Conservation (phyloP, 176 grass and related monocot species). For the Paspalum vaginatum region DNA sequence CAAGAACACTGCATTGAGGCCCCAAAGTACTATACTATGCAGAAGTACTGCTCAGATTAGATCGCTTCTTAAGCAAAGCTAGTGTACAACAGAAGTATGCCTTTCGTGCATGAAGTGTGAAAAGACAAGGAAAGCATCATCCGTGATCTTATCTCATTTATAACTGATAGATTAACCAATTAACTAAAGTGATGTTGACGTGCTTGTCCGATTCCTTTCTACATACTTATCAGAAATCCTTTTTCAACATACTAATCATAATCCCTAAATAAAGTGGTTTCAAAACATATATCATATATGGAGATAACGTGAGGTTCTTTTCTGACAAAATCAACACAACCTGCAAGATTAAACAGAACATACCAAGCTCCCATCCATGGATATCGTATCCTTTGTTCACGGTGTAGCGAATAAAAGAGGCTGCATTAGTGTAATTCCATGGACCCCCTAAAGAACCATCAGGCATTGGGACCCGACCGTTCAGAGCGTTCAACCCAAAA, state of each 20-base stretch:
- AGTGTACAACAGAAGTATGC: conserved; percentile 15
- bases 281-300: not conserved
- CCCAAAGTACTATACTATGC: not conserved
- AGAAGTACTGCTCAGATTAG: not conserved
- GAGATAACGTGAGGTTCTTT: conserved; percentile 4
- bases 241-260: not conserved
- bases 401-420: conserved; percentile 64
- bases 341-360: not conserved
- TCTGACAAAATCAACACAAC: not conserved
- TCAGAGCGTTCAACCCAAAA: conserved; percentile 84
- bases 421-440: conserved; percentile 86
- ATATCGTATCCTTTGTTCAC: conserved; percentile 69
- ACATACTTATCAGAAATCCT: conserved; percentile 7
- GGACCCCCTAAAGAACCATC: conserved; percentile 81
- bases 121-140: conserved; percentile 42
- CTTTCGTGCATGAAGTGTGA: conserved; percentile 36
- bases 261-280: conserved; percentile 26
- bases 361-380: conserved; percentile 93
- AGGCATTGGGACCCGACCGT: conserved; percentile 57
- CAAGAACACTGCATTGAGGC: conserved; percentile 12
- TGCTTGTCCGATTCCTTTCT: conserved; percentile 22
- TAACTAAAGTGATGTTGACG: conserved; percentile 41
- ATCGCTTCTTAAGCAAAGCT: conserved; percentile 34
- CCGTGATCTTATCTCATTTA: conserved; percentile 25
- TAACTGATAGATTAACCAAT: conserved; percentile 11